Evolutionary conservation across 2,329 filamentous ascomycete genomes (phyloP).

Genomic region (Trichoderma brevicompactum): DNA sequence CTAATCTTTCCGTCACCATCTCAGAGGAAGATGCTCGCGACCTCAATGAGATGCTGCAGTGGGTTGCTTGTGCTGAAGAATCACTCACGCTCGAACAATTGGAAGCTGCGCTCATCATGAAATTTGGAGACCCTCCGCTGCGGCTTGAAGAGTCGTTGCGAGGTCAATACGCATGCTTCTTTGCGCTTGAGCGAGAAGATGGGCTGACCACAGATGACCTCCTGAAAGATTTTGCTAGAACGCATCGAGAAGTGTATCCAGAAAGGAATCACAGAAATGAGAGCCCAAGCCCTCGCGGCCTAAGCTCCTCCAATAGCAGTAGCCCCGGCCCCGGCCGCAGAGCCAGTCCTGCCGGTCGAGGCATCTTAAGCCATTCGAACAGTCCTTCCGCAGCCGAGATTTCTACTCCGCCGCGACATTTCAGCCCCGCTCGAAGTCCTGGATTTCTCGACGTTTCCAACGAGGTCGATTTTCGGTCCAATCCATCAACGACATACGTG

Average conservation of each 20-base stretch:
- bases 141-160: conserved; percentile 50
- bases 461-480: conserved; percentile 49
- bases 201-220: conserved; percentile 49
- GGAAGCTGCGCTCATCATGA: conserved; percentile 49
- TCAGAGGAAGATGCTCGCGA: conserved; percentile 47
- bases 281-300: conserved; percentile 15
- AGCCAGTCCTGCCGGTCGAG: conserved; percentile 22
- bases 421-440: conserved; percentile 39
- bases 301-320: conserved; percentile 27
- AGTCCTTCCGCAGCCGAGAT: conserved; percentile 33
- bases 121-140: conserved; percentile 47
- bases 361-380: conserved; percentile 28
- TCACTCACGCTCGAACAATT: conserved; percentile 50
- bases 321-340: conserved; percentile 28
- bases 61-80: conserved; percentile 51
- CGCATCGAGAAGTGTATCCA: conserved; percentile 36
- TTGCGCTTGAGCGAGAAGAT: conserved; percentile 51
- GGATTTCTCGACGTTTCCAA: conserved; percentile 40
- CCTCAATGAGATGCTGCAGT: conserved; percentile 53
- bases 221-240: conserved; percentile 44
- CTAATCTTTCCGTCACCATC: conserved; percentile 47
- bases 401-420: conserved; percentile 32
- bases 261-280: conserved; percentile 30
- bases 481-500: conserved; percentile 46
- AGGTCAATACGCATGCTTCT: conserved; percentile 53